Evolutionary conservation across 2,329 filamentous ascomycete species (phyloP).

Genomic region (Raffaelea arxii): DNA sequence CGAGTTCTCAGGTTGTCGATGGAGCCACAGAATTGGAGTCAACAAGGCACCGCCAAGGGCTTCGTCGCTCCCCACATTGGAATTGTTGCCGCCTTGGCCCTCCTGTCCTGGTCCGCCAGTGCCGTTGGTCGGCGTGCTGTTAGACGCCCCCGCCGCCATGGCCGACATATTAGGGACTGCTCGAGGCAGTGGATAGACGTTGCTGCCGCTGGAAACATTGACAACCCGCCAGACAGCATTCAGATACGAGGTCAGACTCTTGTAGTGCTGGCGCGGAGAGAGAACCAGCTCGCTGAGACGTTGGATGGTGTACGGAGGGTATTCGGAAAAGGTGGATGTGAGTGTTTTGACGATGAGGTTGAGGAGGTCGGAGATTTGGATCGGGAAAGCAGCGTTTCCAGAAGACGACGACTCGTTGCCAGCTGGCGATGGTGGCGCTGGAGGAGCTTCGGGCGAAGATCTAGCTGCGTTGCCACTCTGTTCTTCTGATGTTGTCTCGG

Average conservation of each 20-base stretch:
- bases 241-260: constrained; percentile 71
- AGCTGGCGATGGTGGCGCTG: too few relatives aligned
- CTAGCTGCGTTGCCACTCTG: too few relatives aligned
- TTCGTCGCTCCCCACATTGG: constrained; percentile 68
- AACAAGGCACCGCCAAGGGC: constrained; percentile 80
- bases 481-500: constrained; percentile 9
- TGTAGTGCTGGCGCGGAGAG: constrained; percentile 68
- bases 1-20: constrained; percentile 23
- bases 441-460: too few relatives aligned
- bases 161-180: constrained; percentile 49
- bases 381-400: constrained; percentile 41
- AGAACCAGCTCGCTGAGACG: constrained; percentile 81
- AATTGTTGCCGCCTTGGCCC: constrained; percentile 1
- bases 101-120: constrained; percentile 17
- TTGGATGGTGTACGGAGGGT: constrained; percentile 88
- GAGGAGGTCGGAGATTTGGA: constrained; percentile 53
- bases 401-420: too few relatives aligned
- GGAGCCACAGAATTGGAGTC: constrained; percentile 88
- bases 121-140: constrained; percentile 40
- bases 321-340: constrained; percentile 53
- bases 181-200: constrained; percentile 73
- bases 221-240: constrained; percentile 86
- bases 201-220: constrained; percentile 73
- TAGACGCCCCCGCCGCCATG: constrained; percentile 42
- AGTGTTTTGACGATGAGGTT: constrained; percentile 52